Evolutionary conservation across 371 early-diverging fungal genomes (phyloP).

Genomic region (Chytridium lagenaria): DNA sequence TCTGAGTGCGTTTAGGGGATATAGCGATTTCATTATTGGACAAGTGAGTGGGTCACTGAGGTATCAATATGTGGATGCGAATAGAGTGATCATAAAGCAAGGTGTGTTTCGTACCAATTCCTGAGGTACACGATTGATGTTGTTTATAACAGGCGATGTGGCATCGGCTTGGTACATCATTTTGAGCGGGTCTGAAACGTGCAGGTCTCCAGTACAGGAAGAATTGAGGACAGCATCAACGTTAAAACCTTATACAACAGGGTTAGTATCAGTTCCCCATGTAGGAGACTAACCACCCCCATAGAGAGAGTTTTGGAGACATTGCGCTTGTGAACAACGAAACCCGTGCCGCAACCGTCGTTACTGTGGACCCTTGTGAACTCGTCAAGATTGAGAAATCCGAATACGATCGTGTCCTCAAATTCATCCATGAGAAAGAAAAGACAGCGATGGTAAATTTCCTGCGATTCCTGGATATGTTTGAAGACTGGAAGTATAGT

Average conservation of each 20-base stretch:
- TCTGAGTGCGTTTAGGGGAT: constrained; percentile 37
- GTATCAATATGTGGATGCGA: constrained; percentile 30
- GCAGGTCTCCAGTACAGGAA: constrained; percentile 33
- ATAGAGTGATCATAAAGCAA: constrained; percentile 49
- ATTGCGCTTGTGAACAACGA: constrained; percentile 49
- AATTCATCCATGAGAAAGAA: constrained; percentile 51
- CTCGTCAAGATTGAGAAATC: constrained; percentile 46
- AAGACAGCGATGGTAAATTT: constrained; percentile 42
- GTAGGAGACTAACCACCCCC: not conserved
- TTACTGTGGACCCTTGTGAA: constrained; percentile 40
- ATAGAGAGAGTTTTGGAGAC: constrained; percentile 52
- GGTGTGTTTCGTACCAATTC: constrained; percentile 28
- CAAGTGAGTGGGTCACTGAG: constrained; percentile 44
- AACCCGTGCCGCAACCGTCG: constrained; percentile 49
- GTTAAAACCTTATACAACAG: constrained; percentile 35
- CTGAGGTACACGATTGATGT: not conserved
- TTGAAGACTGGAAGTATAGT: constrained; percentile 32
- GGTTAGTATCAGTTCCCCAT: constrained; percentile 13
- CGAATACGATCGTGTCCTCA: constrained; percentile 42
- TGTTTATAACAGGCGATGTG: constrained; percentile 33
- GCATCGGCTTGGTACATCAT: constrained; percentile 54
- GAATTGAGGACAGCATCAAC: constrained; percentile 39
- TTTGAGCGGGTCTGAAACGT: constrained; percentile 40
- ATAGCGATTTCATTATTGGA: constrained; percentile 46
- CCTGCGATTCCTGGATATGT: constrained; percentile 36